phyloP scores from a whole-genome alignment of 306 rosid genomes.

The Acacia melanoxylon region DNA sequence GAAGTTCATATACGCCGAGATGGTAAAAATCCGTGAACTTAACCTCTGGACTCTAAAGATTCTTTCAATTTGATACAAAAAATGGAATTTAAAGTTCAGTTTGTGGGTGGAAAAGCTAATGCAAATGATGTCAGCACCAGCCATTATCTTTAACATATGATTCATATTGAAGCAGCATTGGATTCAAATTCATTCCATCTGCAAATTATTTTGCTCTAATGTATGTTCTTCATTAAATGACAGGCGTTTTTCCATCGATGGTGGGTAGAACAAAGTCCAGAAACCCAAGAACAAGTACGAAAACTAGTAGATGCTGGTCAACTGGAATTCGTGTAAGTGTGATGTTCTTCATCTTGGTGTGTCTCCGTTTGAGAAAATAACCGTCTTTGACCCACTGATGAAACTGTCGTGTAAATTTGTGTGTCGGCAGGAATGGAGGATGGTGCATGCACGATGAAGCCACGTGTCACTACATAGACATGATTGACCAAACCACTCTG shows the following conservation, averaged over 20 bases:
- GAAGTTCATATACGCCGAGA: conserved; percentile 81
- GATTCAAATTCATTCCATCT: background rate
- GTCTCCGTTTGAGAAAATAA: background rate
- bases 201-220: background rate
- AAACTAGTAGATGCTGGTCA: conserved; percentile 65
- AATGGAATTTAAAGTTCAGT: too few relatives aligned
- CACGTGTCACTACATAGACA: conserved; percentile 76
- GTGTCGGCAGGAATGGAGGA: conserved; percentile 76
- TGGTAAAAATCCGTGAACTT: conserved; percentile 46
- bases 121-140: background rate
- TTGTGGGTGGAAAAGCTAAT: background rate
- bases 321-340: conserved; percentile 70
- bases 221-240: background rate
- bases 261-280: conserved; percentile 73
- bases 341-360: background rate
- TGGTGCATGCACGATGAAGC: conserved; percentile 99
- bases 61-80: background rate
- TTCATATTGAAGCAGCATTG: too few relatives aligned
- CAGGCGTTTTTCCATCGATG: conserved; percentile 84
- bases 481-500: conserved; percentile 91
- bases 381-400: background rate
- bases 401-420: background rate
- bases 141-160: background rate
- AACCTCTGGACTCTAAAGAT: background rate
- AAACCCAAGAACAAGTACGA: conserved; percentile 55